Percentiles rank a stretch among this genome's conserved stretches.
Conservation (phyloP, 1,284 basidiomycete genomes). For the Puccinia horiana region DNA sequence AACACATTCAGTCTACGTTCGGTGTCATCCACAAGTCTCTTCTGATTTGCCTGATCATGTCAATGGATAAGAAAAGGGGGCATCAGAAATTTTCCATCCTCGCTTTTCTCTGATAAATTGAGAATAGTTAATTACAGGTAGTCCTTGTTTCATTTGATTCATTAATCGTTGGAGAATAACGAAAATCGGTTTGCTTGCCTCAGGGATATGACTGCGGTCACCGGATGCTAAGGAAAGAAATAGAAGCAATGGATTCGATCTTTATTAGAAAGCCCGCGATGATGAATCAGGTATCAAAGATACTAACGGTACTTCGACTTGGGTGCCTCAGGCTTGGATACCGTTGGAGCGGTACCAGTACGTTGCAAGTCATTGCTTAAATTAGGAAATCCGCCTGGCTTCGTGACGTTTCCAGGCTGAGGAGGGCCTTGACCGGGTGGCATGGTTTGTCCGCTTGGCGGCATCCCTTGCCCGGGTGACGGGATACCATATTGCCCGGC, state of each 20-base stretch:
- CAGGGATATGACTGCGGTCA: slow-evolving; percentile 86
- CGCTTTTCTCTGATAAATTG: slow-evolving; percentile 21
- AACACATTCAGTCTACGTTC: slow-evolving; percentile 82
- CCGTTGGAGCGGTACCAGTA: slow-evolving; percentile 63
- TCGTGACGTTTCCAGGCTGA: slow-evolving; percentile 53
- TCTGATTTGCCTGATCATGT: slow-evolving; percentile 76
- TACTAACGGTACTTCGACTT: slow-evolving; percentile 78
- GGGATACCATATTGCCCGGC: slow-evolving; percentile 14
- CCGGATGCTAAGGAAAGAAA: slow-evolving; percentile 68
- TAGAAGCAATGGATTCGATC: not conserved
- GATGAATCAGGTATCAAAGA: not conserved
- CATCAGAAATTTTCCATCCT: slow-evolving; percentile 53
- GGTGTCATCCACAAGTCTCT: slow-evolving; percentile 80
- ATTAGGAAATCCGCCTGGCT: slow-evolving; percentile 59
- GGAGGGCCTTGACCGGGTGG: slow-evolving; percentile 50
- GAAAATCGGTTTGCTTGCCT: slow-evolving; percentile 69
- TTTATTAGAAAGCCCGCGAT: not conserved
- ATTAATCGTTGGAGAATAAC: slow-evolving; percentile 50
- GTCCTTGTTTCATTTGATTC: slow-evolving; percentile 67
- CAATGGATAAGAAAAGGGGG: not conserved
- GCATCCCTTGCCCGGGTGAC: slow-evolving; percentile 12
- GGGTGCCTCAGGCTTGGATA: slow-evolving; percentile 56
- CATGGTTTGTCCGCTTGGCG: slow-evolving; percentile 24
- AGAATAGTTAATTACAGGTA: slow-evolving; percentile 65
- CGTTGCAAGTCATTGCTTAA: slow-evolving; percentile 58